Conservation (phyloP, 371 early-diverging fungal species). For the Mortierella sp. region DNA sequence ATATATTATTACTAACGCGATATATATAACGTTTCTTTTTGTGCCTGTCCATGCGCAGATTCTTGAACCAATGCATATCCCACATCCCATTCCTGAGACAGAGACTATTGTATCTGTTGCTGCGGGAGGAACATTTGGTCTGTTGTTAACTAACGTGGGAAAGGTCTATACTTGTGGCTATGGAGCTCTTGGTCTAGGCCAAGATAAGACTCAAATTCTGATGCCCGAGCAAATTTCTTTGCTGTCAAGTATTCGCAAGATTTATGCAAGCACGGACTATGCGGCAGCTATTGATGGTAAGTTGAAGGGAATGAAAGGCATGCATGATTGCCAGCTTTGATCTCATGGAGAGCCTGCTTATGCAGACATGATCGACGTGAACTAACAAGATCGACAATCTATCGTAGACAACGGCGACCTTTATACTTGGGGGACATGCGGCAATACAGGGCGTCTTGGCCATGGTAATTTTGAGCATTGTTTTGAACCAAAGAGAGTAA, state of each 20-base stretch:
- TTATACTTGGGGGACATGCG: slow-evolving; percentile 73
- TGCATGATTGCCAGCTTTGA: too few relatives aligned
- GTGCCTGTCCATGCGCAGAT: slow-evolving; percentile 59
- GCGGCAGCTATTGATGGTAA: slow-evolving; percentile 72
- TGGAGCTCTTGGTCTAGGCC: slow-evolving; percentile 77
- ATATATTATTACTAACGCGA: neutral
- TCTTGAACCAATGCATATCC: slow-evolving; percentile 68
- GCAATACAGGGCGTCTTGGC: slow-evolving; percentile 66
- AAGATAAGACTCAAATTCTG: slow-evolving; percentile 62
- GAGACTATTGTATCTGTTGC: slow-evolving; percentile 69
- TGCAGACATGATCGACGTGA: neutral
- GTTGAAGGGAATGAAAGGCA: neutral
- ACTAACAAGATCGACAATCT: neutral
- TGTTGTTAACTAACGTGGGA: slow-evolving; percentile 72
- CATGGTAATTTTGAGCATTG: slow-evolving; percentile 62
- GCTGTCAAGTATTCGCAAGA: slow-evolving; percentile 52
- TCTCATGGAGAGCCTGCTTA: neutral
- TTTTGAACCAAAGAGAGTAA: slow-evolving; percentile 61
- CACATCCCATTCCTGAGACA: slow-evolving; percentile 56
- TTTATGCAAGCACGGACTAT: slow-evolving; percentile 72
- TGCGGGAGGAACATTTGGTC: slow-evolving; percentile 80
- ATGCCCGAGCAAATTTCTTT: slow-evolving; percentile 57
- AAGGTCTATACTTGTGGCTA: slow-evolving; percentile 79
- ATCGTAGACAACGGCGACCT: slow-evolving; percentile 62
- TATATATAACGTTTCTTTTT: neutral